Conservation (phyloP, 2,329 filamentous ascomycete genomes). For the Pestalotiopsis sp. region DNA sequence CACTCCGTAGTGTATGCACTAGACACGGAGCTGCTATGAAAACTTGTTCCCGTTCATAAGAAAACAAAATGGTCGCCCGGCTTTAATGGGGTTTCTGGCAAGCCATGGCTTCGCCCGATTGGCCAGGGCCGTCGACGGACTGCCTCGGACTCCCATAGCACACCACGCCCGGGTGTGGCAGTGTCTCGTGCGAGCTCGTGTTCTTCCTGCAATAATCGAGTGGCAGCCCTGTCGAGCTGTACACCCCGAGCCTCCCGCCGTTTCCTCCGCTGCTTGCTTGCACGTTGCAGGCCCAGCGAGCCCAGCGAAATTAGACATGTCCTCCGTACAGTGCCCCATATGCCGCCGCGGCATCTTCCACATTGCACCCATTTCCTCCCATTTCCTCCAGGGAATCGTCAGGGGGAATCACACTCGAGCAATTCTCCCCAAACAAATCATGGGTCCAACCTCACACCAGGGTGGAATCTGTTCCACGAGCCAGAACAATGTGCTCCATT, state of each 20-base stretch:
- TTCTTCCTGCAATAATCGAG: constrained; percentile 10
- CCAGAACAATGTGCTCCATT: constrained; percentile 5
- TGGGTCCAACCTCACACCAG: neutral
- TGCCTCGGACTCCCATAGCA: neutral
- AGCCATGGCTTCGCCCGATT: neutral
- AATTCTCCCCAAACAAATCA: constrained; percentile 9
- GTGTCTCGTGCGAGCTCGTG: constrained; percentile 4
- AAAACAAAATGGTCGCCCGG: neutral
- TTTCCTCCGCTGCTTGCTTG: neutral
- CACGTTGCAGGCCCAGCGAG: neutral
- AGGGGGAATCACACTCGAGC: constrained; percentile 6
- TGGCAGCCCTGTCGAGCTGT: neutral
- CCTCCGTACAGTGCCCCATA: neutral
- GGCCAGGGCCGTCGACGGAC: neutral
- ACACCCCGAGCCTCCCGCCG: neutral
- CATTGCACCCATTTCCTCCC: neutral
- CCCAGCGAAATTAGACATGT: neutral
- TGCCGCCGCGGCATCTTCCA: neutral
- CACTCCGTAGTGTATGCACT: no score
- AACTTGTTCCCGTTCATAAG: neutral
- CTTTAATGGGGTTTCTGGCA: neutral
- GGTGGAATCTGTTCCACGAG: constrained; percentile 10
- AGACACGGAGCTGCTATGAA: neutral
- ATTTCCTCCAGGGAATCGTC: neutral
- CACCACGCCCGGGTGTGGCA: constrained; percentile 3